These are phyloP conservation scores for Trichoderma sp. DNA, from an alignment of 2,329 filamentous ascomycete species.

Conservation along the genomic window DNA sequence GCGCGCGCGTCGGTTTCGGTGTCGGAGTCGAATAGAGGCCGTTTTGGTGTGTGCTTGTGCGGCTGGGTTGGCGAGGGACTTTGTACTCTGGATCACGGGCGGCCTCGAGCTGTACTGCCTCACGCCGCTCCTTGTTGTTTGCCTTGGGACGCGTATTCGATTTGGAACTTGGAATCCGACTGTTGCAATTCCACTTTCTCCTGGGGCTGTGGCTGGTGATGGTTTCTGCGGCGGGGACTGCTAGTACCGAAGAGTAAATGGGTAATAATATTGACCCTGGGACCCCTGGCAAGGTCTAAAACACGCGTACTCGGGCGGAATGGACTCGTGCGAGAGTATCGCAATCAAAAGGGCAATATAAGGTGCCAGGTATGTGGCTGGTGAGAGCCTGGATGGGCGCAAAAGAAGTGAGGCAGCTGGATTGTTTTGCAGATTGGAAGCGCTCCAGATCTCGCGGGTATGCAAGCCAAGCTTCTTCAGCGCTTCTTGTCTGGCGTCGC, in stretches of 20 bases:
- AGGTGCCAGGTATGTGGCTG: not conserved
- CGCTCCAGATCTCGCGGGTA: not conserved
- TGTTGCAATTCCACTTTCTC: not conserved
- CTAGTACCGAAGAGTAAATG: not conserved
- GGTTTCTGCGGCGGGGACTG: not conserved
- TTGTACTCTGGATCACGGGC: not conserved
- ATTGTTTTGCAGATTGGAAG: no score
- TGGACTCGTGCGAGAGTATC: not conserved
- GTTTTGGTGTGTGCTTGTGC: not conserved
- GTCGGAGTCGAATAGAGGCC: not conserved
- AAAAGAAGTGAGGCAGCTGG: not conserved
- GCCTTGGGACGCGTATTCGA: not conserved
- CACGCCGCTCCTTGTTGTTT: not conserved
- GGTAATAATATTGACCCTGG: constrained; percentile 1
- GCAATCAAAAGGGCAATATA: not conserved
- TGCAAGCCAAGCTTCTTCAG: not conserved
- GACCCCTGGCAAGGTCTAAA: constrained; percentile 2
- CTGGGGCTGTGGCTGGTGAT: constrained; percentile 7
- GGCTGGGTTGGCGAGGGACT: not conserved
- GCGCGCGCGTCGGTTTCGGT: constrained; percentile 5
- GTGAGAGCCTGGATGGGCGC: not conserved
- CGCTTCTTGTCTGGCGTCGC: no score
- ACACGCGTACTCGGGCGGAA: constrained; percentile 7
- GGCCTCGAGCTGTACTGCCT: not conserved
- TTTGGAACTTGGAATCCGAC: not conserved